Percentiles rank a stretch among this genome's conserved stretches.
These are phyloP conservation scores for Maudiozyma humilis DNA, from an alignment of 1,139 yeast species.

Conservation along the genomic window DNA sequence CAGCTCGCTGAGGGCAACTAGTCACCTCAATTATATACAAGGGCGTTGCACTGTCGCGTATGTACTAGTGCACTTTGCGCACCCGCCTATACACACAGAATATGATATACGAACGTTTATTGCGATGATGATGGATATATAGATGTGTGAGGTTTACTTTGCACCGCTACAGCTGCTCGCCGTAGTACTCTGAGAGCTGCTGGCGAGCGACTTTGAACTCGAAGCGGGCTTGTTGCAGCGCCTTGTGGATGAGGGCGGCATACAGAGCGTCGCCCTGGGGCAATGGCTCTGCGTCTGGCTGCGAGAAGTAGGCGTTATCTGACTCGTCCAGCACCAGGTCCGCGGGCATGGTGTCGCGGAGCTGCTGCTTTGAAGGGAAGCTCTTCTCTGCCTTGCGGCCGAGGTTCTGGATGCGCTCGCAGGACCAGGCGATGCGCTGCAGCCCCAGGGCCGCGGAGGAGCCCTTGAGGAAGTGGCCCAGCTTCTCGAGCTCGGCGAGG, in stretches of 20 bases:
- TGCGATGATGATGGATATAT: neutral
- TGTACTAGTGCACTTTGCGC: too few relatives aligned
- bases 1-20: constrained; percentile 36
- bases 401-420: constrained; percentile 88
- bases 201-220: constrained; percentile 50
- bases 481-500: constrained; percentile 54
- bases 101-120: neutral
- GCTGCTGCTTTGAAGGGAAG: constrained; percentile 25
- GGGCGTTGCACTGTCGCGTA: too few relatives aligned
- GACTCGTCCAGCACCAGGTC: constrained; percentile 13
- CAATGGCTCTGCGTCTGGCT: too few relatives aligned
- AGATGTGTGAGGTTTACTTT: neutral
- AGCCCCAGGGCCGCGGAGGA: constrained; percentile 92
- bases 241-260: constrained; percentile 36
- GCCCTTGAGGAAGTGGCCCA: constrained; percentile 92
- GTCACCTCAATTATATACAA: neutral
- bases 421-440: constrained; percentile 68
- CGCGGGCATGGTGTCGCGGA: constrained; percentile 16
- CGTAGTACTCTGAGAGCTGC: constrained; percentile 53
- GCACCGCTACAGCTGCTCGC: constrained; percentile 33
- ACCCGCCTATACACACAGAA: too few relatives aligned
- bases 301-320: constrained; percentile 15
- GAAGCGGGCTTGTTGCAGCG: constrained; percentile 48
- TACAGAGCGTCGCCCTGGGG: constrained; percentile 10
- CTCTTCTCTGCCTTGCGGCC: constrained; percentile 47